Evolutionary conservation across 768 basidiomycete species (phyloP), one percentile per base, ranked within the genome.

Genomic region (Boletellus emodensis): DNA sequence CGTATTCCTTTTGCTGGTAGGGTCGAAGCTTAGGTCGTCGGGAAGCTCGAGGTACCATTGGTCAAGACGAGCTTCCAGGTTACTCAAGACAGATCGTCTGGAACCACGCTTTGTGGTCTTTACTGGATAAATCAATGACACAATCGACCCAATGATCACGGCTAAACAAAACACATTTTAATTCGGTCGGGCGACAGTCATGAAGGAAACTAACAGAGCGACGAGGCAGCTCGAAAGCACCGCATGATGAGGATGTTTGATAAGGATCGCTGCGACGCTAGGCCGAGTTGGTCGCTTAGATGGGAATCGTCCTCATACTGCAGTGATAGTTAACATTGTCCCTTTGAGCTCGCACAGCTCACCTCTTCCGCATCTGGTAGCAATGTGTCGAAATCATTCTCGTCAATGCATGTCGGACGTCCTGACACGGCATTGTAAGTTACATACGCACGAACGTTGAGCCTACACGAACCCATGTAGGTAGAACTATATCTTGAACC

Each of bases 41-140:
- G 87, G 84, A 18, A 91, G 74, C 22, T 78, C 74, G 42, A 85
- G 74, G 56, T 80, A 84, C 87, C 88, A 90, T 52, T 82, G 84
- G 61, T 87, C 84, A 39, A 91, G 70, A 36, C 79, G 74, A 51
- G 73, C 73, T 64, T 88, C 89, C n/a, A 89, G 65, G 36, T 76
- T 71, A 2, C 72, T 72, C 44, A 86, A 66, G 44, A 78, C 59
- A 0, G 72, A 60, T 53, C 81, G 78, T 51, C 79, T 78, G 3
- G 77, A 74, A 35, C 69, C 63, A 7, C 71, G 70, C n/a, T 75
- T 63, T 4, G 70, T 66, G 2, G 75, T 64, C 55, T 78, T 80
- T 17, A 90, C 81, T 2, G 87, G 84, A 68, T 91, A 90, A 20
- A 90, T 75, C 48, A 75, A 75, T 12, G 80, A 76, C 39, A 89